Evolutionary conservation across 257 asterid genomes (phyloP).

Genomic region (Solanum paucissectum): DNA sequence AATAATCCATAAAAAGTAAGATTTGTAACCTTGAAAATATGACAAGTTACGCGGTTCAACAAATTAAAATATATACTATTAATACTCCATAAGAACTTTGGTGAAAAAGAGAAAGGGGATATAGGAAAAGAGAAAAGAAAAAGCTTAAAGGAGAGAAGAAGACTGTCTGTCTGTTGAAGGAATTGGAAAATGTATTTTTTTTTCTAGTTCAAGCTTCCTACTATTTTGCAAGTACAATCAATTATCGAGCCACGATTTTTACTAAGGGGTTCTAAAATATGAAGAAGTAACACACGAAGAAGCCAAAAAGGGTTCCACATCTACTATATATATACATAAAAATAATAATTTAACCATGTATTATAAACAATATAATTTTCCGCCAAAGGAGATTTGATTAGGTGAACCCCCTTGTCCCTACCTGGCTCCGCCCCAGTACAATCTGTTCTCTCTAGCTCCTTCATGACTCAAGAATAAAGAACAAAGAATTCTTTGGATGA

Average conservation of each 20-base stretch:
- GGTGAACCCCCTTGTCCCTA: background rate
- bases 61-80: background rate
- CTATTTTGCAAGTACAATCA: background rate
- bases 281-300: background rate
- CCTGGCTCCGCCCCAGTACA: background rate
- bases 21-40: background rate
- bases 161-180: slow-evolving; percentile 67
- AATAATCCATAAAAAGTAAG: background rate
- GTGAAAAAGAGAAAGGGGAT: slow-evolving; percentile 27
- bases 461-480: background rate
- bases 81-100: slow-evolving; percentile 24
- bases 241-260: background rate
- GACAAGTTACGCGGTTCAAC: background rate
- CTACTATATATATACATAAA: background rate
- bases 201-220: slow-evolving; percentile 6
- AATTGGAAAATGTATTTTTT: slow-evolving; percentile 39
- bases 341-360: background rate
- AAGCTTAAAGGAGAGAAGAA: slow-evolving; percentile 32
- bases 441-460: background rate
- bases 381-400: background rate
- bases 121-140: slow-evolving; percentile 22
- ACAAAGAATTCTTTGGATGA: background rate
- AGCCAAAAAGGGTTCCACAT: background rate
- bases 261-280: background rate
- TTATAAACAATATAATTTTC: background rate